Evolutionary conservation across 139 green algal species (phyloP), one percentile per base, ranked within the genome.

Genomic region (Micractinium sp.): DNA sequence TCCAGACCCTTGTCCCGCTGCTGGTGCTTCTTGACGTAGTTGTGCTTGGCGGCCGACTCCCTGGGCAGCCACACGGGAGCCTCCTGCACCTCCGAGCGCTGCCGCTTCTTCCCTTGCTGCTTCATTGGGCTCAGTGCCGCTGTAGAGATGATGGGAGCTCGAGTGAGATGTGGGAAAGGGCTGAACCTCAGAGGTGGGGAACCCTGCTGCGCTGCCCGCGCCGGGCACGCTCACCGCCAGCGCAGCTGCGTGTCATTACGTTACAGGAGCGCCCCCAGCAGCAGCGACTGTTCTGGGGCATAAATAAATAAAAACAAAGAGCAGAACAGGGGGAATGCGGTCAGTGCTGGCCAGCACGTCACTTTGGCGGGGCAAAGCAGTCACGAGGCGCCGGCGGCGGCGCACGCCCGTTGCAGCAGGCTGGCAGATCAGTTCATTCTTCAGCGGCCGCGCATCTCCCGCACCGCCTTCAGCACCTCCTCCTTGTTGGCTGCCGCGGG

Each of bases 371-470:
- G 63, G 63, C 47, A 56, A 56, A 56, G 47, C 47, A 56, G 47
- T 56, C 47, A 9, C 47, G 47, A 56, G 47, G 9, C 47, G 47
- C 47, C 47, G 7, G 47, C 47, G 47, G 47, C 47, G 47, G 47
- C 5, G 47, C 47, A 56, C 47, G 47, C 47, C 47, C 47, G 47
- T 9, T 56, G 47, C 47, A 56, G 47, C 47, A 9, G 47, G 47
- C 47, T 56, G 47, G 47, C 47, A 9, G 47, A 56, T 56, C 9
- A 22, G 22, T n/a, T 18, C 77, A 20, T 22, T 25, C 60, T 25
- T 93, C 78, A 94, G 63, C 91, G 91, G 80, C 93, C 94, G 56
- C 95, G 91, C 95, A 96, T 96, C 87, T 94, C 92, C 33, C 67
- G 67, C 41, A 97, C 93, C 12, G 90, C 87, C 35, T 82, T 88